Evolutionary conservation across 371 early-diverging fungal species (phyloP), one percentile per base, ranked within the genome.

Genomic region (Choanephora cucurbitarum): DNA sequence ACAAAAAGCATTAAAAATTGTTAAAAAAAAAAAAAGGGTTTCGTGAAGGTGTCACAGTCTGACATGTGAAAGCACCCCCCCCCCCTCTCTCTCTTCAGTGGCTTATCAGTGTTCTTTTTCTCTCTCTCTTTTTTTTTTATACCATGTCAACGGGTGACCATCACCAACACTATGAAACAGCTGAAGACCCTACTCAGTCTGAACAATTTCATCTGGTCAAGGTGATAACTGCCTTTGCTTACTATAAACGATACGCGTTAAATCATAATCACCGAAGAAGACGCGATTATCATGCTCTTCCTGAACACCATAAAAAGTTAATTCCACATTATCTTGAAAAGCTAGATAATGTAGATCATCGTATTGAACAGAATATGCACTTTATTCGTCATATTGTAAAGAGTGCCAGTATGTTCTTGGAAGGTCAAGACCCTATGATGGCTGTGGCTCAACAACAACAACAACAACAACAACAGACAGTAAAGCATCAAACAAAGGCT

Each of bases 201-300:
- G 75, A 75, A 46, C 57, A 64, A 39, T 41, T 43, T 23, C 85
- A 83, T 55, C 81, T 86, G 51, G 69, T 75, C 21, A 86, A 86
- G 42, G 87, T 91, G 14, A 62, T 91, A 49, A 79, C 82, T 28
- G 87, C 91, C 1, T 90, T 90, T 57, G 70, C 83, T 39, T 77
- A 80, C 45, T 95, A 95, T 73, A 83, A 82, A 57, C 58, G 74
- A 13, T 85, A 86, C 59, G 72, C 88, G 1, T 75, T 90, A 19
- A 80, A 82, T 23, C 73, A 81, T 13, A 85, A 88, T 62, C 85
- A 90, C 50, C 86, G 89, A 43, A 81, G 91, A 37, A 75, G 91
- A 55, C 81, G 80, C 24, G 87, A 91, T 64, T 88, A 82, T 57
- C 62, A 72, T 53, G 60, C 79, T 3, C 72, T 92, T 9, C 70